These are phyloP conservation scores for Haplosporangium gracile DNA, from an alignment of 192 early-diverging fungal genomes.

Conservation along the genomic window DNA sequence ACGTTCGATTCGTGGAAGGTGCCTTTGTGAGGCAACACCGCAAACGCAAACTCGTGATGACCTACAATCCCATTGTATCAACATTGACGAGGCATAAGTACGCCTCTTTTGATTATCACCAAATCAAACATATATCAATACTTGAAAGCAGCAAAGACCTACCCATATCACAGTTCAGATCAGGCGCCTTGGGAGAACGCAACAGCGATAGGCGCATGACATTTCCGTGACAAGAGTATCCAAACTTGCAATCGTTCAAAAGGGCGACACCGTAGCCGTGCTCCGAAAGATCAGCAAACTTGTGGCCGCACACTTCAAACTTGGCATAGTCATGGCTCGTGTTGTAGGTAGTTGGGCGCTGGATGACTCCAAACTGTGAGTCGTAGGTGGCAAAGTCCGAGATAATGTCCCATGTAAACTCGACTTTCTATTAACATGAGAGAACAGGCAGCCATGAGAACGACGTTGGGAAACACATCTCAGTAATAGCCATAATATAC, in stretches of 20 bases:
- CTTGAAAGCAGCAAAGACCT: slow-evolving; percentile 3
- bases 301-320: slow-evolving; percentile 98
- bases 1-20: slow-evolving; percentile 87
- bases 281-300: slow-evolving; percentile 97
- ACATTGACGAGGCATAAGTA: slow-evolving; percentile 58
- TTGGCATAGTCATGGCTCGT: slow-evolving; percentile 92
- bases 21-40: slow-evolving; percentile 89
- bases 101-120: not conserved
- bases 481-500: not conserved
- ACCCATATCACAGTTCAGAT: slow-evolving; percentile 77
- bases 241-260: slow-evolving; percentile 98
- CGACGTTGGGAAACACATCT: no score
- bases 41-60: slow-evolving; percentile 88
- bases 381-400: slow-evolving; percentile 92
- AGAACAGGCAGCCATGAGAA: slow-evolving; percentile 7
- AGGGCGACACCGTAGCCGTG: slow-evolving; percentile 95
- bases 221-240: slow-evolving; percentile 86
- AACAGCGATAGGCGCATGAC: slow-evolving; percentile 88
- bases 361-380: slow-evolving; percentile 92
- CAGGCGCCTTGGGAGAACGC: slow-evolving; percentile 89
- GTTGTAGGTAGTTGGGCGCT: slow-evolving; percentile 96
- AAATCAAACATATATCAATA: not conserved
- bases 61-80: slow-evolving; percentile 69
- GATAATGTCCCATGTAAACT: slow-evolving; percentile 89
- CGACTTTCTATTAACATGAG: slow-evolving; percentile 79